phyloP scores from a whole-genome alignment of 768 basidiomycete species.

The Psilocybe sp. region DNA sequence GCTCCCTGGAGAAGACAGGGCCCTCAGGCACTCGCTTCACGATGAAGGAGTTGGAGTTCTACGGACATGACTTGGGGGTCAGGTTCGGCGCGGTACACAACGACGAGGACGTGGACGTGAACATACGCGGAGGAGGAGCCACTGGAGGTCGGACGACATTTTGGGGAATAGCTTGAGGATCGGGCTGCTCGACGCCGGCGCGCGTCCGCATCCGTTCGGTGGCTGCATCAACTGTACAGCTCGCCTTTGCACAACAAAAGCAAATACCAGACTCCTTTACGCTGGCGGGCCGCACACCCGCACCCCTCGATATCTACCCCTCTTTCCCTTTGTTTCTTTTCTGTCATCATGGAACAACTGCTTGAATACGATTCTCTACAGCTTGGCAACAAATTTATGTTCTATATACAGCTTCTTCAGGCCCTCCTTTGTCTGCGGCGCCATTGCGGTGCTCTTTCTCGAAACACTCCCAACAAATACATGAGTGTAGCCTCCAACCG shows the following conservation, averaged over 20 bases:
- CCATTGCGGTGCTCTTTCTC: conserved; percentile 55
- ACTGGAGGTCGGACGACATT: conserved; percentile 91
- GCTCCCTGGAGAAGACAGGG: conserved; percentile 81
- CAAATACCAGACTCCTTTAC: conserved; percentile 21
- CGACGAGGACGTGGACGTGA: background rate
- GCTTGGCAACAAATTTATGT: conserved; percentile 11
- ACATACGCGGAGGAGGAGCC: conserved; percentile 88
- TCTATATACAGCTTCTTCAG: conserved; percentile 35
- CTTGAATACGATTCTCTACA: conserved; percentile 7
- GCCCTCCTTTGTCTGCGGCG: conserved; percentile 38
- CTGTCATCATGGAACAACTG: too few species aligned
- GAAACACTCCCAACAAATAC: conserved; percentile 72
- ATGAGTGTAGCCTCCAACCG: conserved; percentile 69
- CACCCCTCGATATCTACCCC: too few species aligned
- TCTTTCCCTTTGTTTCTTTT: too few species aligned
- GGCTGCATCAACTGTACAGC: conserved; percentile 41
- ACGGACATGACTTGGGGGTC: conserved; percentile 7
- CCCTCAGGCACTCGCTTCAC: conserved; percentile 76
- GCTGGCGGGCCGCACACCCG: background rate
- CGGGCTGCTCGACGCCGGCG: conserved; percentile 15
- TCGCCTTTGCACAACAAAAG: conserved; percentile 22
- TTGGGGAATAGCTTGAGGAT: conserved; percentile 31
- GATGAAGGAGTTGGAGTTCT: conserved; percentile 85
- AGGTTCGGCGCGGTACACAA: conserved; percentile 1
- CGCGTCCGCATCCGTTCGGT: conserved; percentile 21